phyloP scores from a whole-genome alignment of 2,329 filamentous ascomycete species.

The Pseudogymnoascus sp. region DNA sequence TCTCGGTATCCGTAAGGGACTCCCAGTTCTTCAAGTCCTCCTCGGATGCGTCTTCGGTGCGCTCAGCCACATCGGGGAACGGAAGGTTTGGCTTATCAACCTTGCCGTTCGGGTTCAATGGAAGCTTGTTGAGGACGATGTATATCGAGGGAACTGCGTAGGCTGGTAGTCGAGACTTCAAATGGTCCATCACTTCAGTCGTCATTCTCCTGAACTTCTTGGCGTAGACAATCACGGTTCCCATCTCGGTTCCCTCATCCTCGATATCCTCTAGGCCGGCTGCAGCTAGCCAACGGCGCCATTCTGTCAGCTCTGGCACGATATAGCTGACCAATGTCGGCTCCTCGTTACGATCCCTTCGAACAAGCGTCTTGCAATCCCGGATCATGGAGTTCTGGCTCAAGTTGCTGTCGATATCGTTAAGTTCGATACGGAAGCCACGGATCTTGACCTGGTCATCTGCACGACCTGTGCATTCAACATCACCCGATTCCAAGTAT shows the following conservation, averaged over 20 bases:
- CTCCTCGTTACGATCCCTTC: constrained; percentile 78
- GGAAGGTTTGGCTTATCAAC: constrained; percentile 72
- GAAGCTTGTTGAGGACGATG: constrained; percentile 64
- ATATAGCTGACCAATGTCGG: constrained; percentile 82
- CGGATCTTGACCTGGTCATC: constrained; percentile 94
- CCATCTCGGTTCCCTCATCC: constrained; percentile 38
- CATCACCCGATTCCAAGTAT: constrained; percentile 60
- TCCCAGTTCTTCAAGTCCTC: constrained; percentile 38
- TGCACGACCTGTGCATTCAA: constrained; percentile 70
- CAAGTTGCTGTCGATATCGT: constrained; percentile 82
- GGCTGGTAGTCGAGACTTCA: constrained; percentile 63
- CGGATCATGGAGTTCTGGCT: constrained; percentile 66
- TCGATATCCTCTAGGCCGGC: constrained; percentile 46
- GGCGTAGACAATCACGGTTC: constrained; percentile 29
- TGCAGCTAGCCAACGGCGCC: constrained; percentile 58
- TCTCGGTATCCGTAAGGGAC: constrained; percentile 50
- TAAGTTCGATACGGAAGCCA: constrained; percentile 89
- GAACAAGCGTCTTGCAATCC: constrained; percentile 78
- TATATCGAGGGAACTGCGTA: constrained; percentile 72
- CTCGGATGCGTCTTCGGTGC: constrained; percentile 35
- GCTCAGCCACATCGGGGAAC: constrained; percentile 60
- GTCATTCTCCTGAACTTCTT: constrained; percentile 38
- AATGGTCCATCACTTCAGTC: constrained; percentile 51
- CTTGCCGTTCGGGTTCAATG: constrained; percentile 81
- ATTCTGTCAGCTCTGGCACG: constrained; percentile 71